Conservation (phyloP, 1,284 basidiomycete species). For the Cryptococcus depauperatus region DNA sequence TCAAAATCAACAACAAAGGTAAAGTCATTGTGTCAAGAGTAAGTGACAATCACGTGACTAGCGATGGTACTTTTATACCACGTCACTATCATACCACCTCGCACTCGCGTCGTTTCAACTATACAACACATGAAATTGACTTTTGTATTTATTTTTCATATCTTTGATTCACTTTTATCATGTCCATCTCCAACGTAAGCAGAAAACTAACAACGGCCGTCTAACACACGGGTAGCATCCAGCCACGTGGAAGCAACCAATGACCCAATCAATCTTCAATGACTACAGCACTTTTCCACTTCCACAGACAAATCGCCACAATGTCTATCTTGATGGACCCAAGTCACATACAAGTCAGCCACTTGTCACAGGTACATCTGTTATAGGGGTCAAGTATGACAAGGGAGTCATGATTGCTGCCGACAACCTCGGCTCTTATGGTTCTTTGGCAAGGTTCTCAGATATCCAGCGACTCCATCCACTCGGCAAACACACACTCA, state of each 20-base stretch:
- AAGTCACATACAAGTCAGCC: conserved; percentile 53
- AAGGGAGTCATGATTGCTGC: conserved; percentile 99
- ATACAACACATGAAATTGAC: too few relatives aligned
- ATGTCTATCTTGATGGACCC: conserved; percentile 8
- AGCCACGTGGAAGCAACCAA: conserved; percentile 41
- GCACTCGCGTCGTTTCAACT: too few relatives aligned
- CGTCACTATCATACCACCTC: too few relatives aligned
- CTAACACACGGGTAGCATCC: conserved; percentile 33
- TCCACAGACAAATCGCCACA: conserved; percentile 13
- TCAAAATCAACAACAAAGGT: too few relatives aligned
- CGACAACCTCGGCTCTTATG: conserved; percentile 98
- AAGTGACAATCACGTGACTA: too few relatives aligned
- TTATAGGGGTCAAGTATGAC: conserved; percentile 88
- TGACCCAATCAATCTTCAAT: conserved; percentile 37
- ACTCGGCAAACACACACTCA: conserved; percentile 70
- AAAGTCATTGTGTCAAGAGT: too few relatives aligned
- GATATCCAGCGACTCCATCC: conserved; percentile 80
- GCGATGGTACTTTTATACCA: too few relatives aligned
- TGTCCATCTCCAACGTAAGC: conserved; percentile 1
- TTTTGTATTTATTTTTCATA: not conserved
- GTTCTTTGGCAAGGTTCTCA: conserved; percentile 94
- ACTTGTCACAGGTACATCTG: conserved; percentile 92
- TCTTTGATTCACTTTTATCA: not conserved
- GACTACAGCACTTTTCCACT: conserved; percentile 33
- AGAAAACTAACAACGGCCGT: not conserved